These are phyloP conservation scores for Nakazawaea siamensis DNA, from an alignment of 805 yeast species.

Conservation along the genomic window DNA sequence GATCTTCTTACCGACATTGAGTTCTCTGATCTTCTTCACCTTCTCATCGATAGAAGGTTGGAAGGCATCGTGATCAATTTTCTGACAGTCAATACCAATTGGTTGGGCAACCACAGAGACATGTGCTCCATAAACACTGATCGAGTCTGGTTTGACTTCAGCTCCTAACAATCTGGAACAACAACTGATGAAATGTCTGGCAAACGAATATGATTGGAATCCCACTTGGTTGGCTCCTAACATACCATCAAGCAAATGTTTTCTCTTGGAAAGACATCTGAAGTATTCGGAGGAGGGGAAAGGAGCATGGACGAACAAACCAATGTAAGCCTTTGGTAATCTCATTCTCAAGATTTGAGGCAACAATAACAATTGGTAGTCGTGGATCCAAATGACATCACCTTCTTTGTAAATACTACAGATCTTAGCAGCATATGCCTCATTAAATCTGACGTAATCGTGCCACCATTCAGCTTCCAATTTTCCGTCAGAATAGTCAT, in stretches of 20 bases:
- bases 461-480: constrained; percentile 71
- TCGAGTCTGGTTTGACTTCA: constrained; percentile 50
- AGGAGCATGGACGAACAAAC: constrained; percentile 81
- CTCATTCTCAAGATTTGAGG: constrained; percentile 81
- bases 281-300: constrained; percentile 94
- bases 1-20: constrained; percentile 61
- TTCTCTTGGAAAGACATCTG: constrained; percentile 78
- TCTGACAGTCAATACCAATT: constrained; percentile 77
- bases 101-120: constrained; percentile 74
- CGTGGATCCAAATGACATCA: constrained; percentile 89
- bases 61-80: constrained; percentile 59
- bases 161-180: constrained; percentile 84
- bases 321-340: constrained; percentile 65
- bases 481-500: constrained; percentile 59
- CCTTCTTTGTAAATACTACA: constrained; percentile 73
- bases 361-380: constrained; percentile 71
- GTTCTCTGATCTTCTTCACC: constrained; percentile 52
- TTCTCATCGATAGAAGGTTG: constrained; percentile 44
- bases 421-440: constrained; percentile 78
- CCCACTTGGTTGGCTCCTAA: constrained; percentile 82
- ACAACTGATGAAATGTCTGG: constrained; percentile 85
- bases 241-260: constrained; percentile 80
- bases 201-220: constrained; percentile 80
- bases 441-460: constrained; percentile 85
- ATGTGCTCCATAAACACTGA: constrained; percentile 69